Conservation (phyloP, 108 stramenopile genomes). For the Aurantiochytrium sp. region DNA sequence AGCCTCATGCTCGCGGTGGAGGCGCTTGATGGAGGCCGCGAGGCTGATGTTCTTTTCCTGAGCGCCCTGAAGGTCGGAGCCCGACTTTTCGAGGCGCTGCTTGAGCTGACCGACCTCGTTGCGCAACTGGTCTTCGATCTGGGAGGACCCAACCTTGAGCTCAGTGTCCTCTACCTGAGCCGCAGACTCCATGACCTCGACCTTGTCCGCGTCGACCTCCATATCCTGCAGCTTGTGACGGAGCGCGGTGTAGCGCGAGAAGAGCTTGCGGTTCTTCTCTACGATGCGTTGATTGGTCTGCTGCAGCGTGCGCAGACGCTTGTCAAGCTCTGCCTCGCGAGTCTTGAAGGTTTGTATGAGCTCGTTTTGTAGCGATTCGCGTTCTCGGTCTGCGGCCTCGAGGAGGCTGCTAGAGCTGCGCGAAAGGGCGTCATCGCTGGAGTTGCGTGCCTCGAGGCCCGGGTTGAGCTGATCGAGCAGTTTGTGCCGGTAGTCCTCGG, state of each 20-base stretch:
- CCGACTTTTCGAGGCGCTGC: not conserved
- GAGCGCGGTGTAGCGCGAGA: not conserved
- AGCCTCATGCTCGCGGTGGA: not conserved
- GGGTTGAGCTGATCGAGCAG: not conserved
- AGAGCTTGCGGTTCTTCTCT: not conserved
- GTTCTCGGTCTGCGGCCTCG: not conserved
- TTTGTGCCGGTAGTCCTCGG: not conserved
- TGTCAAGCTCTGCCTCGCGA: not conserved
- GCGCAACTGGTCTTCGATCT: conserved; percentile 9
- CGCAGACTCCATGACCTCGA: not conserved
- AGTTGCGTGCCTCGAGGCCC: no score
- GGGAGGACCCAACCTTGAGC: not conserved
- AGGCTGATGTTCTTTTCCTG: conserved; percentile 5
- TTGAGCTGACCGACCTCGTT: not conserved
- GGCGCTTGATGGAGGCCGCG: not conserved
- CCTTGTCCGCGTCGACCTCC: not conserved
- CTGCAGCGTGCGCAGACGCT: not conserved
- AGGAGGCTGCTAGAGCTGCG: not conserved
- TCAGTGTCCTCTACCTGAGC: not conserved
- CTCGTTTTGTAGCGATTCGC: not conserved
- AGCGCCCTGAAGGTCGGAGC: not conserved
- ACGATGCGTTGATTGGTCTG: not conserved
- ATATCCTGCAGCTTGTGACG: not conserved
- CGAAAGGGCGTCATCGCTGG: not conserved
- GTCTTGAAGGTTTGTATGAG: not conserved